phyloP scores from a whole-genome alignment of 192 early-diverging fungal species.

The Martensiomyces pterosporus region DNA sequence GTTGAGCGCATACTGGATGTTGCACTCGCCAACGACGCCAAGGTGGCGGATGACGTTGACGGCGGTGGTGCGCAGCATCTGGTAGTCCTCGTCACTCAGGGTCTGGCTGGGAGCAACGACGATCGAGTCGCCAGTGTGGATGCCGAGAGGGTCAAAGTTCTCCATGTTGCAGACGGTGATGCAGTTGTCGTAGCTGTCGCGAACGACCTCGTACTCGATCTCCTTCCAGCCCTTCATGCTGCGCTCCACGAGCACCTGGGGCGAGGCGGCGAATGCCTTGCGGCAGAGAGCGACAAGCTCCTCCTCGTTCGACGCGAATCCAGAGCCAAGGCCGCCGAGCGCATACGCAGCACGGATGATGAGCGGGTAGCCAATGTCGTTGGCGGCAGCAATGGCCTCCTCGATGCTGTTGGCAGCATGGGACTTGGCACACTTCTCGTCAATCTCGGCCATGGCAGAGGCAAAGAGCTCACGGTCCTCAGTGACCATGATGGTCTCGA shows the following conservation, averaged over 20 bases:
- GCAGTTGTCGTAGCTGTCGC: constrained; percentile 93
- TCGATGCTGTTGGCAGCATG: constrained; percentile 73
- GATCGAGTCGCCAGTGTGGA: constrained; percentile 99
- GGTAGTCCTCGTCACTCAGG: constrained; percentile 95
- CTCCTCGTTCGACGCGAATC: constrained; percentile 88
- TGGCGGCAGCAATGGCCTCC: constrained; percentile 83
- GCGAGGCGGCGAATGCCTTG: constrained; percentile 87
- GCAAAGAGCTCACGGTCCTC: constrained; percentile 97
- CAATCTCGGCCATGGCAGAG: constrained; percentile 77
- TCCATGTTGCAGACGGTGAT: constrained; percentile 99
- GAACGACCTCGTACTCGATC: constrained; percentile 96
- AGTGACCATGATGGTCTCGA: constrained; percentile 92
- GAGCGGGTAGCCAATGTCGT: constrained; percentile 89
- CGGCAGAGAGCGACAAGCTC: constrained; percentile 75
- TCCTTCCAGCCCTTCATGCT: constrained; percentile 99
- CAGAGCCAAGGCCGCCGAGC: constrained; percentile 95
- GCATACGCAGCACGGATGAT: constrained; percentile 96
- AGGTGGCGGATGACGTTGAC: constrained; percentile 96
- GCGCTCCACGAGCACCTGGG: constrained; percentile 91
- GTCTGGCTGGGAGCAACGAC: constrained; percentile 98
- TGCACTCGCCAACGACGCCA: constrained; percentile 99
- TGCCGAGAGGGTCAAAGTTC: constrained; percentile 99
- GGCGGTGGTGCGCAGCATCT: constrained; percentile 95
- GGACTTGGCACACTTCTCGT: constrained; percentile 88
- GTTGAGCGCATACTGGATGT: constrained; percentile 98